phyloP scores from a whole-genome alignment of 345 rosid species.

The Acer campestre region DNA sequence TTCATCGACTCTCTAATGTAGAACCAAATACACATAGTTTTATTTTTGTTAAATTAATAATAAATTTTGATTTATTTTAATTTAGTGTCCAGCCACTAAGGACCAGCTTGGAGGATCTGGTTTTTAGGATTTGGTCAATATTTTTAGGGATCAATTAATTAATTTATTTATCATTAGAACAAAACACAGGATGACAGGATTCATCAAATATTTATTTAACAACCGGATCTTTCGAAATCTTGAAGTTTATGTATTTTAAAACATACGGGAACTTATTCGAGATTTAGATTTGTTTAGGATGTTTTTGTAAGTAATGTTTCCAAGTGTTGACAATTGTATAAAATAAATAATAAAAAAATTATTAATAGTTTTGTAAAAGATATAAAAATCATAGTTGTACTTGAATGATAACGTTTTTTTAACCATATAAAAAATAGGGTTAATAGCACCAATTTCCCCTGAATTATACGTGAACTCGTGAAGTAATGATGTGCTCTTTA shows the following conservation, averaged over 20 bases:
- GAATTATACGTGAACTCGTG: too few species aligned
- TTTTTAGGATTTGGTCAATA: neutral
- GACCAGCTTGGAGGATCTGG: neutral
- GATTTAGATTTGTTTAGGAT: neutral
- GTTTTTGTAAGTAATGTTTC: neutral
- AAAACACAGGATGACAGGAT: slow-evolving; percentile 4
- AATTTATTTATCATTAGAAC: neutral
- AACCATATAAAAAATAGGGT: too few species aligned
- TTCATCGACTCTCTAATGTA: neutral
- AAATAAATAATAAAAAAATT: neutral
- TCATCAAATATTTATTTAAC: slow-evolving; percentile 1
- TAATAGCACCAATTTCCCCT: too few species aligned
- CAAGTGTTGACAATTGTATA: neutral
- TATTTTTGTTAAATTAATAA: neutral
- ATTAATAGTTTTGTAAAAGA: too few species aligned
- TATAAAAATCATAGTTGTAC: too few species aligned
- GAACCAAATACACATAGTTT: neutral
- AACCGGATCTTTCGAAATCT: neutral
- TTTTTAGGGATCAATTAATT: neutral
- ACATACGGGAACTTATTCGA: neutral
- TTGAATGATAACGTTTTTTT: too few species aligned
- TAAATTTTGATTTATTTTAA: neutral
- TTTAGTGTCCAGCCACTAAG: slow-evolving; percentile 5
- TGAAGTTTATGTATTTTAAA: neutral
- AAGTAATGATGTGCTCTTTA: too few species aligned